These are phyloP conservation scores for Striga asiatica DNA, from an alignment of 257 asterid genomes.

Conservation along the genomic window DNA sequence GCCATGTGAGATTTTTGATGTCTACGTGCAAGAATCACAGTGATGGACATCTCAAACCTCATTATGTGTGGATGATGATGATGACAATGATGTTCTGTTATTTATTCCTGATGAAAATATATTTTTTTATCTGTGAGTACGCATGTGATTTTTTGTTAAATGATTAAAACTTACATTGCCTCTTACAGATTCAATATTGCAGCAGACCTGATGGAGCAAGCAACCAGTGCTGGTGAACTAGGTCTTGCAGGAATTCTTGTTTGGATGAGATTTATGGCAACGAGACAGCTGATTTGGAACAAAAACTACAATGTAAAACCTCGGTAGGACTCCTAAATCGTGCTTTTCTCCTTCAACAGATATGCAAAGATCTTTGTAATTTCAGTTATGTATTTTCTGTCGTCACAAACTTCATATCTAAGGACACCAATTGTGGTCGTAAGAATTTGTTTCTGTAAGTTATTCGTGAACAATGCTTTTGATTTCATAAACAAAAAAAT, in stretches of 20 bases:
- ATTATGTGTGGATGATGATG: neutral
- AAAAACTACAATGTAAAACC: slow-evolving; percentile 98
- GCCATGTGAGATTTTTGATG: neutral
- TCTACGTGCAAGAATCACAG: neutral
- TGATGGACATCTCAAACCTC: slow-evolving; percentile 4
- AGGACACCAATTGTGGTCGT: neutral
- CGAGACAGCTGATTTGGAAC: slow-evolving; percentile 96
- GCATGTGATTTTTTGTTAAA: neutral
- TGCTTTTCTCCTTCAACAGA: slow-evolving; percentile 8
- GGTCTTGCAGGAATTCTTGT: slow-evolving; percentile 94
- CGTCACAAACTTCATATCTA: neutral
- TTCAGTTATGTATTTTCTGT: neutral
- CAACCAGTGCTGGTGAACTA: slow-evolving; percentile 62
- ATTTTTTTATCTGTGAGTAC: slow-evolving; percentile 2
- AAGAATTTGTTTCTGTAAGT: neutral
- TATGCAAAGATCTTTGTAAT: neutral
- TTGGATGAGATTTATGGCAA: slow-evolving; percentile 99
- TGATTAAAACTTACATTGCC: slow-evolving; percentile 15
- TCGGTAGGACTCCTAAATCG: slow-evolving; percentile 43
- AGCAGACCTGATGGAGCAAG: slow-evolving; percentile 81
- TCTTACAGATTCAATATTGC: slow-evolving; percentile 82
- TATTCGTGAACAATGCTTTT: slow-evolving; percentile 7
- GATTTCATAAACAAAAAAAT: no score
- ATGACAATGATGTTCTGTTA: neutral
- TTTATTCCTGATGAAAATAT: slow-evolving; percentile 13